Evolutionary conservation across 441 rosid genomes (phyloP), one percentile per base, ranked within the genome.

Genomic region (Syzygium malaccense): DNA sequence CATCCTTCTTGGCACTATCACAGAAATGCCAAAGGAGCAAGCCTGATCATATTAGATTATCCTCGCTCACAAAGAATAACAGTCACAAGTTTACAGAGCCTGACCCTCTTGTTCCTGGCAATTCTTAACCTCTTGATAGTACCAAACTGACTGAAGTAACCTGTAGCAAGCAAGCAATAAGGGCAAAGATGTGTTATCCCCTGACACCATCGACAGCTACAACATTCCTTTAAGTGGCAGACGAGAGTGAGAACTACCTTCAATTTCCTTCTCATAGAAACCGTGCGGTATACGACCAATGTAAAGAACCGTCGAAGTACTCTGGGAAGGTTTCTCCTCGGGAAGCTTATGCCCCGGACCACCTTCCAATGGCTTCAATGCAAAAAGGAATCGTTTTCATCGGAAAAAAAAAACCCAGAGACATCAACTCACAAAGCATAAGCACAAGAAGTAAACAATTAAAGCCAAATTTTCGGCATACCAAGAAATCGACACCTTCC

Each of bases 241-340:
- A 33, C 14, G 83, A 30, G 18, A 25, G 17, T 14, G 14, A 55
- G 55, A 3, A 48, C 48, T 19, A 98, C 99, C 97, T 92, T 95
- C 91, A 93, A 98, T 98, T 92, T 98, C 99, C 56, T 92, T 91
- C 93, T 98, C 99, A 49, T 95, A 98, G 92, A 98, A 97, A 8
- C 98, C 99, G 88, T 97, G 99, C 6, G 99, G 99, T 37, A 98
- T 94, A 37, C 99, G 92, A 57, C 99, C 99, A 20, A 98, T 92
- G 86, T 97, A 98, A n/a, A 98, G 88, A 55, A 98, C 98, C 0
- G 96, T 92, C 7, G 98, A 92, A 75, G 89, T 92, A 58, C 49
- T 92, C 88, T 91, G 91, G 13, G 87, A 85, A 79, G 91, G 90
- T 33, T 92, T 93, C 71, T 87, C 85, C 19, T 37, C 91, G 10